These are phyloP conservation scores for Coemansia sp. DNA, from an alignment of 192 early-diverging fungal genomes.

Conservation along the genomic window DNA sequence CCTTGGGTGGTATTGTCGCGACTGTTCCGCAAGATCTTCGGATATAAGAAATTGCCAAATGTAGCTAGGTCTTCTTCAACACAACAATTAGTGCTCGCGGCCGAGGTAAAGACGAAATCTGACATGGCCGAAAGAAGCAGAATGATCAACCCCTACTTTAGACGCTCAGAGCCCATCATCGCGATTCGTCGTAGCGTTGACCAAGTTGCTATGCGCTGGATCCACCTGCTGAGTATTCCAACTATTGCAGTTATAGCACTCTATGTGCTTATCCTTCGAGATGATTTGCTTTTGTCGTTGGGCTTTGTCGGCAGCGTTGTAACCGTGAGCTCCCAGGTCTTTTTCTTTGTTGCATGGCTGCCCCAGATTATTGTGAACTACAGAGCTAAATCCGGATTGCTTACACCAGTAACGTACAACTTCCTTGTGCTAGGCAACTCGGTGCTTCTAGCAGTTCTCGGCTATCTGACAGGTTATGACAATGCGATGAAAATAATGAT, in stretches of 20 bases:
- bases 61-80: neutral
- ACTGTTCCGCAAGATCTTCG: neutral
- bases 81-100: neutral
- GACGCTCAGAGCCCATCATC: neutral
- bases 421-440: neutral
- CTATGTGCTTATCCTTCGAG: neutral
- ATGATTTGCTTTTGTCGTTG: neutral
- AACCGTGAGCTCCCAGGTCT: neutral
- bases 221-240: neutral
- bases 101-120: neutral
- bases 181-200: slow-evolving; percentile 5
- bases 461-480: neutral
- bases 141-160: neutral
- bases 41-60: neutral
- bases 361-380: slow-evolving; percentile 10
- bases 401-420: slow-evolving; percentile 1
- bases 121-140: neutral
- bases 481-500: neutral
- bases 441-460: neutral
- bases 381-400: neutral
- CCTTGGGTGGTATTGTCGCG: neutral
- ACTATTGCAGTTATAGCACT: neutral
- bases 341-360: slow-evolving; percentile 1
- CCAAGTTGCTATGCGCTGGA: slow-evolving; percentile 2
- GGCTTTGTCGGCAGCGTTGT: neutral